These are phyloP conservation scores for Allium cepa DNA, from an alignment of 106 monocot species.

Conservation along the genomic window DNA sequence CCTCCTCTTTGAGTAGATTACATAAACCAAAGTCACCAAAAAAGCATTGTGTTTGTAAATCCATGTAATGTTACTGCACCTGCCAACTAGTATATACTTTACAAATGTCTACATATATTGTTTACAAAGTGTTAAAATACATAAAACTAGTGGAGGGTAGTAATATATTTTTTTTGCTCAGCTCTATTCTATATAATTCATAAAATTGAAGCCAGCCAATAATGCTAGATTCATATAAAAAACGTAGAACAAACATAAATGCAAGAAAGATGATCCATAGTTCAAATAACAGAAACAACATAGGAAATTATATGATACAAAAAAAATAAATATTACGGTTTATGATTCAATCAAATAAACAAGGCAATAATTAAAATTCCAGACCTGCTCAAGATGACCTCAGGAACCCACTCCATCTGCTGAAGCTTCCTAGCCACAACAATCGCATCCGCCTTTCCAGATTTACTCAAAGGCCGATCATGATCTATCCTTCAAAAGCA, in stretches of 20 bases:
- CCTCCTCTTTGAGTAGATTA: too few species aligned
- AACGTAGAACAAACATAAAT: background rate
- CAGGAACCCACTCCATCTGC: conserved; percentile 88
- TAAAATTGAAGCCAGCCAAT: background rate
- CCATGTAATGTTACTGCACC: too few species aligned
- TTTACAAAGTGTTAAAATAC: too few species aligned
- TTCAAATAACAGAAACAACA: too few species aligned
- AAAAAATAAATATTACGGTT: background rate
- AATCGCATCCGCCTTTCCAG: conserved; percentile 55
- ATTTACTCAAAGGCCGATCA: conserved; percentile 69
- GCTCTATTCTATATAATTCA: background rate
- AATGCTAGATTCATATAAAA: background rate
- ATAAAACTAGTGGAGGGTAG: too few species aligned
- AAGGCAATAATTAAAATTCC: background rate
- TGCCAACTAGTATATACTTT: too few species aligned
- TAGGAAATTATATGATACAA: background rate
- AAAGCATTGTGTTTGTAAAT: too few species aligned
- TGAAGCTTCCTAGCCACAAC: conserved; percentile 57
- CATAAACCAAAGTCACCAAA: too few species aligned
- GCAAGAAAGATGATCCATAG: too few species aligned
- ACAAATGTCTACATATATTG: too few species aligned
- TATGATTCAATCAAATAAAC: background rate
- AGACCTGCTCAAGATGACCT: conserved; percentile 83
- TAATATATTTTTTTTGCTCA: too few species aligned
- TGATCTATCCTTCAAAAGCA: conserved; percentile 38